phyloP scores from a whole-genome alignment of 2,329 filamentous ascomycete species.

The Graphiopsis chlorocephala region DNA sequence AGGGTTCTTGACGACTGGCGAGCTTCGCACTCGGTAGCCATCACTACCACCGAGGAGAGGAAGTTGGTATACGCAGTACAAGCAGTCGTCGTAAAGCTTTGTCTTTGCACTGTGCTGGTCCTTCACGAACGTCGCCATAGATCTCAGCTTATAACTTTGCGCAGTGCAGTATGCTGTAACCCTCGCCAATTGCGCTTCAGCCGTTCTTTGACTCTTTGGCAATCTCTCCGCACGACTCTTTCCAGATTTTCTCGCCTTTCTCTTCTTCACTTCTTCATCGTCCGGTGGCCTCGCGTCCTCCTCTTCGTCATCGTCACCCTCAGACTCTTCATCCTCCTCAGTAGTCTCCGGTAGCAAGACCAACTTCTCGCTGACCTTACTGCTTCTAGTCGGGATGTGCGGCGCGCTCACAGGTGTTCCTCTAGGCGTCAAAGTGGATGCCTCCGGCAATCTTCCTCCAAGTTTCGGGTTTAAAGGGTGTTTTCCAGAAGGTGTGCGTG shows the following conservation, averaged over 20 bases:
- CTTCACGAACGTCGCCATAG: conserved; percentile 83
- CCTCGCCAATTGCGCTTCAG: conserved; percentile 70
- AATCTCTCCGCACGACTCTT: conserved; percentile 94
- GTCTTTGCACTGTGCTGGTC: conserved; percentile 86
- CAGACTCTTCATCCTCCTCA: conserved; percentile 52
- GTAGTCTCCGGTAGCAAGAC: conserved; percentile 84
- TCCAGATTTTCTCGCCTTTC: conserved; percentile 59
- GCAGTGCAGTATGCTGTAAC: conserved; percentile 96
- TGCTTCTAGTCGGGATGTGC: conserved; percentile 77
- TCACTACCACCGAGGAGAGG: conserved; percentile 82
- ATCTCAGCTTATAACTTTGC: conserved; percentile 84
- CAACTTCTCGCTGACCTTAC: conserved; percentile 95
- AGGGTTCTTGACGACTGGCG: conserved; percentile 86
- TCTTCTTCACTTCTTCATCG: conserved; percentile 65
- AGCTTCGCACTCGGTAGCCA: conserved; percentile 83
- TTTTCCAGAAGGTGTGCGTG: conserved; percentile 48
- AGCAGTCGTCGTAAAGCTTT: conserved; percentile 95
- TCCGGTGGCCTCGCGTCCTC: conserved; percentile 61
- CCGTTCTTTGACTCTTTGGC: conserved; percentile 80
- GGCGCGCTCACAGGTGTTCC: conserved; percentile 42
- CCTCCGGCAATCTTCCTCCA: conserved; percentile 23
- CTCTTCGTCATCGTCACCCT: conserved; percentile 48
- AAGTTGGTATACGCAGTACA: conserved; percentile 93
- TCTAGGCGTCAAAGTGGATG: conserved; percentile 22
- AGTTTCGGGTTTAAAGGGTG: conserved; percentile 56